Percentiles rank a stretch among this genome's conserved stretches.
These are phyloP conservation scores for Styphnolobium japonicum DNA, from an alignment of 306 rosid genomes.

Conservation along the genomic window DNA sequence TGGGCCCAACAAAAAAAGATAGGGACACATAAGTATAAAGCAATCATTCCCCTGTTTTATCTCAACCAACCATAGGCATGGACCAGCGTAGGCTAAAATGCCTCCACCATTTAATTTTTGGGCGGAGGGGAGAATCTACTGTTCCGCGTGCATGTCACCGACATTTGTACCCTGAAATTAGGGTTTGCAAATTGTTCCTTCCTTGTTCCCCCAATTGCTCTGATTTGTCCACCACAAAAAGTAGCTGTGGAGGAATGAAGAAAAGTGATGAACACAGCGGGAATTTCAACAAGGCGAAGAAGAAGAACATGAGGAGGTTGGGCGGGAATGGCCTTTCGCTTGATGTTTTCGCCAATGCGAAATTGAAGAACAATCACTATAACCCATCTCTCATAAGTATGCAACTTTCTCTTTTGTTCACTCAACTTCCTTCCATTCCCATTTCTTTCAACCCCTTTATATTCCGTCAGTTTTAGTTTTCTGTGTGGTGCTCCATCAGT, in stretches of 20 bases:
- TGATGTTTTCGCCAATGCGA: constrained; percentile 56
- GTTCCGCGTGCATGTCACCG: too few relatives aligned
- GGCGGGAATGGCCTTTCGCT: constrained; percentile 73
- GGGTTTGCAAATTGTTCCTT: constrained; percentile 10
- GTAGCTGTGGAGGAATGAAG: too few relatives aligned
- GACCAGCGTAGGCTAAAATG: too few relatives aligned
- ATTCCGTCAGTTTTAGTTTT: too few relatives aligned
- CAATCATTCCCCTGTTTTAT: too few relatives aligned
- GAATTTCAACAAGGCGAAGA: constrained; percentile 25
- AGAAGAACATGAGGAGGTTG: constrained; percentile 45
- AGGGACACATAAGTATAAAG: too few relatives aligned
- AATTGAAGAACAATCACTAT: constrained; percentile 50
- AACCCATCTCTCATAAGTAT: constrained; percentile 82
- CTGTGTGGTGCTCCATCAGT: not conserved
- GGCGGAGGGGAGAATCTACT: not conserved
- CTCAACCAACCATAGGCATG: too few relatives aligned
- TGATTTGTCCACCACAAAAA: not conserved
- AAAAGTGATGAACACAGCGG: constrained; percentile 23
- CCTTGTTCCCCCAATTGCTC: not conserved
- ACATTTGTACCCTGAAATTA: constrained; percentile 12
- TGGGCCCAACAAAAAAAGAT: too few relatives aligned
- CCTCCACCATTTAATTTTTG: not conserved
- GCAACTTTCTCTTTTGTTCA: not conserved
- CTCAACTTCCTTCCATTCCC: not conserved
- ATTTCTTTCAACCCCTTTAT: not conserved